Base-by-base conservation (phyloP, 129 eudicot species). In the Lonicera japonica region DNA sequence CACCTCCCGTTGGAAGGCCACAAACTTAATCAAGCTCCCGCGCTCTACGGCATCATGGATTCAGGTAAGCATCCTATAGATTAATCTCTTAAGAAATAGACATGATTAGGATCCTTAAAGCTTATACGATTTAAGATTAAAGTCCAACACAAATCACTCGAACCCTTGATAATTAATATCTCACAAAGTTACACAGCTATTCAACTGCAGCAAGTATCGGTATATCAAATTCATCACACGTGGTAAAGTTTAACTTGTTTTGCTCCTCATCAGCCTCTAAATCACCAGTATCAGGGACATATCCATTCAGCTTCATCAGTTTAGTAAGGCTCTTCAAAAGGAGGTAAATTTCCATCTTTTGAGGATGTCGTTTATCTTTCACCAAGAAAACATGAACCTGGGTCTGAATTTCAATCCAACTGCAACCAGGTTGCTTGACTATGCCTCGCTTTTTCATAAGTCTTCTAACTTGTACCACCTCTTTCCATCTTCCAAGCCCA, bases 391-490 rank as follows among this genome's bases (percentile, higher is more conserved):
- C 77, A 55, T 71, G 66, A 62, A 77, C 70, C 38, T 70, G 64
- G 20, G 77, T 76, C 56, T 77, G 52, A n/a, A 77, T 12, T 55
- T 77, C 82, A 39, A 77, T 77, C 82, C 82, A 77, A 55, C 82
- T 71, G 68, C 82, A 77, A 8, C 82, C 77, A 9, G 77, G 82
- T 40, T 77, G 77, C 56, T 71, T 77, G 38, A 71, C 18, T 1
- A 77, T 61, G 0, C 74, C 74, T 23, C 51, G 43, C 47, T 77
- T 52, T 47, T 58, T 77, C 77, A 77, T 77, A 61, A 71, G 56
- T 58, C 66, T 77, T 41, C 82, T 43, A 48, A 77, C 70, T 21
- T 65, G 25, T 60, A 53, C 66, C 24, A 77, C 70, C 17, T 77
- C 74, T 19, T 64, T 64, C 74, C 82, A 77, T 38, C 59, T 71